Evolutionary conservation across 257 asterid species (phyloP).

Genomic region (Ocimum tenuiflorum): DNA sequence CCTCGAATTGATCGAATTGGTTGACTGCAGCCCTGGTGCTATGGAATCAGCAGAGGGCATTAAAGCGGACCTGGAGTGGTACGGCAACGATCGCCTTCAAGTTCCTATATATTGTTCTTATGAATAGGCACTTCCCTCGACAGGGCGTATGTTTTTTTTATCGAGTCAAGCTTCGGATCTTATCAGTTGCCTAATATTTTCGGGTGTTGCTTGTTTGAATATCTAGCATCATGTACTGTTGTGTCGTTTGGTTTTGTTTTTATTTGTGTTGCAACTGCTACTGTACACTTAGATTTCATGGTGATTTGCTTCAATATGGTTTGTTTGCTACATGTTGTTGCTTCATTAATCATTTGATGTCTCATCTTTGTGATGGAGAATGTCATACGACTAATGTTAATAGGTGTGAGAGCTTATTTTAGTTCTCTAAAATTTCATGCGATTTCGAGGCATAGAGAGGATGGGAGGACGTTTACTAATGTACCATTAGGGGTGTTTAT

Average conservation of each 20-base stretch:
- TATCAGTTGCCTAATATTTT: neutral
- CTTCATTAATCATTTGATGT: too few species aligned
- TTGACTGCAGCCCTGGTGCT: conserved; percentile 21
- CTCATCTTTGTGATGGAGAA: neutral
- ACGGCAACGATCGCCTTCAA: neutral
- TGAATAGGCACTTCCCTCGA: conserved; percentile 10
- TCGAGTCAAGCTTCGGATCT: neutral
- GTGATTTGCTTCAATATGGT: neutral
- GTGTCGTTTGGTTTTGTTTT: neutral
- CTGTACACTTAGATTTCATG: neutral
- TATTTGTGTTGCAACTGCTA: neutral
- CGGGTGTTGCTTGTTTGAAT: neutral
- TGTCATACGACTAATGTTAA: too few species aligned
- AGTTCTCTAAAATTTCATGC: too few species aligned
- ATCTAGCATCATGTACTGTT: neutral
- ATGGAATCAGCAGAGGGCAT: conserved; percentile 8
- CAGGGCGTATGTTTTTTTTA: neutral
- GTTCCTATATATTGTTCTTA: conserved; percentile 28
- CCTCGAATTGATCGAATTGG: conserved; percentile 20
- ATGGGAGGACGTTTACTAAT: too few species aligned
- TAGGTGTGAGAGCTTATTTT: too few species aligned
- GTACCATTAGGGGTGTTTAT: too few species aligned
- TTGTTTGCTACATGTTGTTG: neutral
- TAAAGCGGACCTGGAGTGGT: neutral
- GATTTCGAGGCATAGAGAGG: too few species aligned